Conservation (phyloP, 805 yeast genomes). For the Spencermartinsiella europaea region DNA sequence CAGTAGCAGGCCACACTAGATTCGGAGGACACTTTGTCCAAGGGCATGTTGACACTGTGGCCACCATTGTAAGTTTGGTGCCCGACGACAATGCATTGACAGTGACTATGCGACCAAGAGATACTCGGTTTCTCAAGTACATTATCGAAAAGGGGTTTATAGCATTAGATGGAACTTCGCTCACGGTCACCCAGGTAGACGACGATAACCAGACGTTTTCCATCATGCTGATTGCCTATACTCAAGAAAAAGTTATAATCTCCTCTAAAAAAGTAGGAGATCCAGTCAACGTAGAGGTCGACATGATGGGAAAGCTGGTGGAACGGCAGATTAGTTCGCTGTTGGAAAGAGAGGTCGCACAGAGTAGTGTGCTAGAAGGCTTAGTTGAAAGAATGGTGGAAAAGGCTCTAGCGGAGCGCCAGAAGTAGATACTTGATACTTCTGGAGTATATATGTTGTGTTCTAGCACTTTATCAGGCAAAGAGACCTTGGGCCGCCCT, state of each 20-base stretch:
- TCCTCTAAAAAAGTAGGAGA: slow-evolving; percentile 61
- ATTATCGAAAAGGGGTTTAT: slow-evolving; percentile 95
- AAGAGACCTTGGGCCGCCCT: too few species aligned
- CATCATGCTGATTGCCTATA: slow-evolving; percentile 87
- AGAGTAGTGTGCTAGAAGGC: slow-evolving; percentile 42
- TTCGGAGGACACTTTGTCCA: slow-evolving; percentile 98
- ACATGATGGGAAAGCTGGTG: slow-evolving; percentile 83
- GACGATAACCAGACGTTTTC: slow-evolving; percentile 54
- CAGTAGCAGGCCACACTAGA: slow-evolving; percentile 74
- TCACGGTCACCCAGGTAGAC: slow-evolving; percentile 81
- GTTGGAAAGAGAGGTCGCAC: slow-evolving; percentile 44
- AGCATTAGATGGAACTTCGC: slow-evolving; percentile 86
- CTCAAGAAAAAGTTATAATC: slow-evolving; percentile 75
- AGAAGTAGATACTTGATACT: background rate
- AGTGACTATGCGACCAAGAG: slow-evolving; percentile 68
- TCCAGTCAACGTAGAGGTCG: slow-evolving; percentile 86
- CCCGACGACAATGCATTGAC: slow-evolving; percentile 72
- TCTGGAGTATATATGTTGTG: too few species aligned
- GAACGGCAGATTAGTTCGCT: slow-evolving; percentile 73
- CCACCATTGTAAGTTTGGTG: slow-evolving; percentile 48
- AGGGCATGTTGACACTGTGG: slow-evolving; percentile 93
- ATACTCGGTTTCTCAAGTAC: slow-evolving; percentile 53
- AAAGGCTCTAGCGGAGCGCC: slow-evolving; percentile 32
- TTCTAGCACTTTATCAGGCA: too few species aligned
- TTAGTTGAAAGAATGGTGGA: slow-evolving; percentile 48